A percentile compares a stretch with the other conserved stretches of the same genome.
phyloP scores from a whole-genome alignment of 208 protist species.

The Trypanosomatidae sp. region DNA sequence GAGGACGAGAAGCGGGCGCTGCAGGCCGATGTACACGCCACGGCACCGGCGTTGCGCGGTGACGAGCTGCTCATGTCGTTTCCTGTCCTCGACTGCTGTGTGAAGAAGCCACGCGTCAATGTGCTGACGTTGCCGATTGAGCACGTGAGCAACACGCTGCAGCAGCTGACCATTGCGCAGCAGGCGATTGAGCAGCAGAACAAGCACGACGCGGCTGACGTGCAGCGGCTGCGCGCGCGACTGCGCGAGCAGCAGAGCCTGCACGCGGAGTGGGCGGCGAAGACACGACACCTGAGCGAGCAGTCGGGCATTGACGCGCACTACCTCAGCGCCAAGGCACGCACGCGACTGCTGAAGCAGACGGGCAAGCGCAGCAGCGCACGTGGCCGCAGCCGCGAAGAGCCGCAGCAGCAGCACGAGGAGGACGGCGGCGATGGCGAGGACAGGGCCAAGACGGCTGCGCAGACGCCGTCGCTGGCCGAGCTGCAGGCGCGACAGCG shows the following conservation, averaged over 20 bases:
- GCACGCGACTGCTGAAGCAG: too few species aligned
- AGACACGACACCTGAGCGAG: slow-evolving; percentile 13
- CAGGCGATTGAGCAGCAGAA: slow-evolving; percentile 55
- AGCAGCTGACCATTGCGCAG: slow-evolving; percentile 54
- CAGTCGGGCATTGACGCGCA: slow-evolving; percentile 23
- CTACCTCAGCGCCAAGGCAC: too few species aligned
- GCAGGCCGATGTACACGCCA: slow-evolving; percentile 21
- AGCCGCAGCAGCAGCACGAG: slow-evolving; percentile 6
- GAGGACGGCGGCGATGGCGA: slow-evolving; percentile 6
- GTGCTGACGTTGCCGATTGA: slow-evolving; percentile 39
- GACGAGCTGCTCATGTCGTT: slow-evolving; percentile 44
- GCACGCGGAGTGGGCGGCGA: slow-evolving; percentile 5
- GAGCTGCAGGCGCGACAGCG: slow-evolving; percentile 36
- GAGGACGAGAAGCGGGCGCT: slow-evolving; percentile 31
- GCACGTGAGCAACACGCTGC: slow-evolving; percentile 48
- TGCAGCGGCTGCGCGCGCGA: slow-evolving; percentile 34
- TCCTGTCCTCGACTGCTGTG: slow-evolving; percentile 70
- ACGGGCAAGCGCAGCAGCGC: too few species aligned
- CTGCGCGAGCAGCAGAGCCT: slow-evolving; percentile 34
- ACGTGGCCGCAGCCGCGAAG: slow-evolving; percentile 5
- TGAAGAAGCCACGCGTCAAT: slow-evolving; percentile 17
- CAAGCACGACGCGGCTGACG: slow-evolving; percentile 15
- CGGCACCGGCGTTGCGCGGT: slow-evolving; percentile 9
- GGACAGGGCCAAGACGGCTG: background rate
- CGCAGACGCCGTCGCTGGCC: slow-evolving; percentile 7